Conservation (phyloP, 495 filamentous ascomycete species). For the Elasticomyces elasticus region DNA sequence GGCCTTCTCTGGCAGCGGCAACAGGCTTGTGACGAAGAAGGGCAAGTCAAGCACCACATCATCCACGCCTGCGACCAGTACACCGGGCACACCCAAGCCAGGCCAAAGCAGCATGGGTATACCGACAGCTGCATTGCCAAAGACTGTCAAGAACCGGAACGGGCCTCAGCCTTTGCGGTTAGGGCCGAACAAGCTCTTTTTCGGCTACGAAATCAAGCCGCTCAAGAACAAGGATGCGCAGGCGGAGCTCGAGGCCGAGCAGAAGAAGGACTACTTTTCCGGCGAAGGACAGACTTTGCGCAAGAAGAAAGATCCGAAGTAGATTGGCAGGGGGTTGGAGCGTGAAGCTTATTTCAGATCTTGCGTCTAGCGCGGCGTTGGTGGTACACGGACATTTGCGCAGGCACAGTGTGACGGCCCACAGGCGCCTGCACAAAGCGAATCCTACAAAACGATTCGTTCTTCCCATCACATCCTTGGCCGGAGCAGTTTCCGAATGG, state of each 20-base stretch:
- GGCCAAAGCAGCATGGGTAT: constrained; percentile 56
- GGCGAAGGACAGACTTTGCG: constrained; percentile 81
- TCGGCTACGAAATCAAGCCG: constrained; percentile 86
- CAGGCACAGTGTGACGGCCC: too few relatives aligned
- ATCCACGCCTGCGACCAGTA: constrained; percentile 52
- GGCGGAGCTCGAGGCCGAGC: constrained; percentile 51
- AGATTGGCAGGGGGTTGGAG: constrained; percentile 13
- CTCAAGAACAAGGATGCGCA: constrained; percentile 70
- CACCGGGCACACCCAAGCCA: constrained; percentile 72
- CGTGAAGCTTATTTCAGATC: not conserved
- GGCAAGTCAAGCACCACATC: constrained; percentile 26
- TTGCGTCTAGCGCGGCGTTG: not conserved
- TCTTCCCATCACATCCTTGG: too few relatives aligned
- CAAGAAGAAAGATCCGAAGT: constrained; percentile 32
- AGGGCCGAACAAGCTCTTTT: constrained; percentile 83
- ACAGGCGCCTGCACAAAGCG: not conserved
- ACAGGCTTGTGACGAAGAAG: constrained; percentile 71
- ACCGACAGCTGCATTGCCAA: constrained; percentile 32
- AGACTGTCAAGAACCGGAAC: constrained; percentile 43
- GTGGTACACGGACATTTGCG: too few relatives aligned
- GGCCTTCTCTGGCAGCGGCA: constrained; percentile 66
- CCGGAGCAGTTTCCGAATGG: too few relatives aligned
- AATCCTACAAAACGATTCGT: too few relatives aligned
- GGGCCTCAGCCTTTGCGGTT: constrained; percentile 81
- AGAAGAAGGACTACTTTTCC: constrained; percentile 71